These are phyloP conservation scores for Styphnolobium japonicum DNA, from an alignment of 306 rosid species.

Conservation along the genomic window DNA sequence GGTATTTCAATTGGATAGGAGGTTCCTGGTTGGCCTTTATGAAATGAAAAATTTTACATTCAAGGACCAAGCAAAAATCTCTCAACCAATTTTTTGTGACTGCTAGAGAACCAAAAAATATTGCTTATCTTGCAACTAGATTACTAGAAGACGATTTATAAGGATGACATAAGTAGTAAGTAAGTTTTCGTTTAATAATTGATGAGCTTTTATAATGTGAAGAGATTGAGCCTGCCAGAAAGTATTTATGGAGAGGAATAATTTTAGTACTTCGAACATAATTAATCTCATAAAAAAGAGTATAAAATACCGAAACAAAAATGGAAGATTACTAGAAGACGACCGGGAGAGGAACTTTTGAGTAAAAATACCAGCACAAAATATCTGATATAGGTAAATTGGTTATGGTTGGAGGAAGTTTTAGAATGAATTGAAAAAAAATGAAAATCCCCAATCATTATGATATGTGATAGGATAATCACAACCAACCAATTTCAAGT, in stretches of 20 bases:
- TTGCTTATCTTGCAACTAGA: neutral
- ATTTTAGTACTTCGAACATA: too few species aligned
- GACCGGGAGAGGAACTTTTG: neutral
- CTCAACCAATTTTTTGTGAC: neutral
- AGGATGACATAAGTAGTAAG: too few species aligned
- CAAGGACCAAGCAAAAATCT: neutral
- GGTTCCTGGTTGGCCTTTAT: constrained; percentile 9
- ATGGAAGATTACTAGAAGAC: too few species aligned
- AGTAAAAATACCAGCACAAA: neutral
- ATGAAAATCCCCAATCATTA: neutral
- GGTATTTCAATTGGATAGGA: constrained; percentile 50
- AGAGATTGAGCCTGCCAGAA: too few species aligned
- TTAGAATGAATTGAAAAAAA: neutral
- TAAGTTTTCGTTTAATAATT: too few species aligned
- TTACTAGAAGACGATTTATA: too few species aligned
- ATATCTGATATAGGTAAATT: neutral
- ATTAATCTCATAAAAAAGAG: too few species aligned
- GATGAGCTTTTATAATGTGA: too few species aligned
- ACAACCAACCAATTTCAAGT: neutral
- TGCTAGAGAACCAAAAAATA: neutral
- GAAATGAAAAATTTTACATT: neutral
- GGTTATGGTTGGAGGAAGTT: neutral
- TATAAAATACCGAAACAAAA: too few species aligned
- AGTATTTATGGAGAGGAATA: too few species aligned
- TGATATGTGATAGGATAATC: neutral